Evolutionary conservation across 2,329 filamentous ascomycete species (phyloP), one percentile per base, ranked within the genome.

Genomic region (Aschersonia sp.): DNA sequence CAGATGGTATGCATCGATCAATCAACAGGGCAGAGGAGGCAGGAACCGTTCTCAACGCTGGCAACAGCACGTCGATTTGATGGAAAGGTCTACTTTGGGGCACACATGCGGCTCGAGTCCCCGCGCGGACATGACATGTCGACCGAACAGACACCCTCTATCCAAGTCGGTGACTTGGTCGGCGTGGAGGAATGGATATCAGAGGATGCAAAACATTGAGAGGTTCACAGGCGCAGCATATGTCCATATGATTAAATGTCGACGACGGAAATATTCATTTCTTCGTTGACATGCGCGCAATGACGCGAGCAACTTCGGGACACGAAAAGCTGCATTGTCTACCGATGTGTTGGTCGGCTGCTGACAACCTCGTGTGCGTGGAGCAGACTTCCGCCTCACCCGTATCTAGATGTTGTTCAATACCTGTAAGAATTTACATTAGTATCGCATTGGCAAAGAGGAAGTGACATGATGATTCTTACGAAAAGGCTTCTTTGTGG

Each of bases 1-100:
- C 88, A 95, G 62, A 97, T 98, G 89, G 83, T 98, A 8, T 96
- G 90, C 60, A 79, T 97, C 43, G 82, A 98, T 58, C 92, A 96
- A 62, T 70, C 79, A 44, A 95, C 83, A 10, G 88, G 81, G 0
- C 73, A 79, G 52, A 85, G 80, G 61, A 79, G 81, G 53, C 79
- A 87, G 52, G 92, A 97, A 62, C 92, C 92, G 0, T 94, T 92
- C 59, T 77, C 85, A 4, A 96, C 88, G 1, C 67, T 98, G 50
- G 83, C 85, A 2, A 95, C 94, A 69, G 94, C 87, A 9, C 77
- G 92, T 55, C 78, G 86, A 49, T 80, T 87, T 53, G 80, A 85
- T 46, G 87, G 88, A 2, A 88, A 88, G 63, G 83, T 96, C 3
- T 84, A 84, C 55, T 98, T 98, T 68, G 92, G 92, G 5, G 79